These are phyloP conservation scores for Camellia sinensis DNA, from an alignment of 148 eudicot species.

Conservation along the genomic window DNA sequence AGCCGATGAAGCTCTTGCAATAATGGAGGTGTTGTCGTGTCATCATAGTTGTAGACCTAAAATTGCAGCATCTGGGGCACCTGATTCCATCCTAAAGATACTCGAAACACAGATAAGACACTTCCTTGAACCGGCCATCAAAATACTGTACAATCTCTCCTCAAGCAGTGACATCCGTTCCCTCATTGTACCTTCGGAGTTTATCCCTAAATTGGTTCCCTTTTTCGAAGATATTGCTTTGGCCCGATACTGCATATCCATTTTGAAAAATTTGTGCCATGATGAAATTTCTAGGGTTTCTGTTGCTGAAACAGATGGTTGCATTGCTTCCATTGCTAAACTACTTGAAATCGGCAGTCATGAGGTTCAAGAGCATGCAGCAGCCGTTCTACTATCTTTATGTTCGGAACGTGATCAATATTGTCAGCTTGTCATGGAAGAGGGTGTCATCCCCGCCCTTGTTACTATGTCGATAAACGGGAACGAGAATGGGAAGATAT, in stretches of 20 bases:
- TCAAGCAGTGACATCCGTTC: conserved; percentile 28
- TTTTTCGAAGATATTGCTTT: conserved; percentile 40
- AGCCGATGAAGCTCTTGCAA: conserved; percentile 49
- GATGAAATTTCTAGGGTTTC: conserved; percentile 35
- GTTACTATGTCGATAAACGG: conserved; percentile 45
- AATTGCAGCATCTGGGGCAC: conserved; percentile 48
- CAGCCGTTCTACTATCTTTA: conserved; percentile 50
- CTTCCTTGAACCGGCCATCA: conserved; percentile 43
- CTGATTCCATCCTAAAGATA: conserved; percentile 34
- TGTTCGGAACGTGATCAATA: conserved; percentile 52
- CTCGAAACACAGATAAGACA: conserved; percentile 44
- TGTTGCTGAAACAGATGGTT: conserved; percentile 62
- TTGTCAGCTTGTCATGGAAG: conserved; percentile 61
- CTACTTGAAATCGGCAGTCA: conserved; percentile 48
- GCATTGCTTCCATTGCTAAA: conserved; percentile 56
- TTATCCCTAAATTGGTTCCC: conserved; percentile 59
- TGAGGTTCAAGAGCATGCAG: conserved; percentile 65
- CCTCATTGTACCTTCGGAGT: conserved; percentile 29
- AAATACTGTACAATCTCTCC: conserved; percentile 57
- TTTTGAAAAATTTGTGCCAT: conserved; percentile 51
- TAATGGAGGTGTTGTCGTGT: conserved; percentile 47
- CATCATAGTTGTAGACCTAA: conserved; percentile 25
- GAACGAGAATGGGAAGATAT: conserved; percentile 52
- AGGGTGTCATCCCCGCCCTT: conserved; percentile 63
- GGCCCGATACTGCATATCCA: conserved; percentile 48